Evolutionary conservation across 495 filamentous ascomycete genomes (phyloP), one percentile per base, ranked within the genome.

Genomic region (Xylaria telfairii): DNA sequence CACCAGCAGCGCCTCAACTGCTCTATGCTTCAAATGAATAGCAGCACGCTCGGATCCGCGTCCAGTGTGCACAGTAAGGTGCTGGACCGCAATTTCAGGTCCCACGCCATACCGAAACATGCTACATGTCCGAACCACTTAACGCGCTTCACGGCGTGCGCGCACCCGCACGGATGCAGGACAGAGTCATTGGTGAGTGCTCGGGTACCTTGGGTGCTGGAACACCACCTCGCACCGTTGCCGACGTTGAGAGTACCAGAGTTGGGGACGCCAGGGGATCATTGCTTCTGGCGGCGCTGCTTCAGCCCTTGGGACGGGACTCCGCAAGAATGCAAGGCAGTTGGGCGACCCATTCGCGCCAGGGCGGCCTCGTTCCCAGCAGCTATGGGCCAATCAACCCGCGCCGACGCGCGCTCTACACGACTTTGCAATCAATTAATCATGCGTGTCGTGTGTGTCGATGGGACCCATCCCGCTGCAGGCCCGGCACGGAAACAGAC

Each of bases 391-490:
- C 77, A 79, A 79, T 79, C 77, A 78, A 67, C n/a, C 63, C 59
- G 68, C 75, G 44, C 67, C 71, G 68, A 79, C 77, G 76, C 77
- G 77, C 71, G 73, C 71, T 78, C 73, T 75, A 73, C 77, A 79
- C 77, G 77, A 77, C 74, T 77, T 63, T 71, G 64, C 65, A 75
- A 76, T 77, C 76, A 76, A 77, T 79, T 74, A 71, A 72, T 72
- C 69, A 77, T 78, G 77, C 76, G 76, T 79, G 74, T 78, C 76
- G 74, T 77, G 77, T 69, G 73, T 76, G 75, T 73, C 74, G 69
- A 75, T 72, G 72, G 73, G 70, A 73, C 73, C 75, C 67, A 63
- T 71, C 74, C 76, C 71, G 69, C 73, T 75, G 68, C 73, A 69
- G 46, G 67, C 61, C 67, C 61, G 32, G 32, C 63, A 69, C 70